phyloP scores from a whole-genome alignment of 352 stramenopile species.

The Phytophthora sp. region DNA sequence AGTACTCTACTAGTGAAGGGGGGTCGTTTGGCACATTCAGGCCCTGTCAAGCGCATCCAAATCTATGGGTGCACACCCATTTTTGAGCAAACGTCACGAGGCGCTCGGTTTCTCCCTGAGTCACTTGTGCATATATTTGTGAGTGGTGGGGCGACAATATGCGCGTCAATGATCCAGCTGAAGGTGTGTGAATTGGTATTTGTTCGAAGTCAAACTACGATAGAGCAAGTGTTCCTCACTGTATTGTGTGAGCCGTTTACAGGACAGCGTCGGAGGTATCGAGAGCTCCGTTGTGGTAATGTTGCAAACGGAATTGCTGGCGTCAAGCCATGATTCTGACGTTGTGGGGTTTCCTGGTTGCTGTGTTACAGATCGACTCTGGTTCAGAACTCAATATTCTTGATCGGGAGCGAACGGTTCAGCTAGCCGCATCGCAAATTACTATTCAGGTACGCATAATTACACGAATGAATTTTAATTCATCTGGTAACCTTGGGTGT shows the following conservation, averaged over 20 bases:
- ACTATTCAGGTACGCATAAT: slow-evolving; percentile 44
- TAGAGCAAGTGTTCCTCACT: background rate
- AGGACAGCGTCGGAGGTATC: slow-evolving; percentile 46
- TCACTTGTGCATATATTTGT: slow-evolving; percentile 69
- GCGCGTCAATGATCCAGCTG: slow-evolving; percentile 53
- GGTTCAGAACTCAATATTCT: slow-evolving; percentile 58
- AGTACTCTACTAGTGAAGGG: slow-evolving; percentile 68
- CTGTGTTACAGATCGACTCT: slow-evolving; percentile 45
- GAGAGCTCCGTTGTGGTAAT: slow-evolving; percentile 58
- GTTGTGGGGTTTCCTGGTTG: background rate
- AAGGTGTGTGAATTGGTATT: slow-evolving; percentile 40
- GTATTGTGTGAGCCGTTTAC: background rate
- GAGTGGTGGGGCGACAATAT: slow-evolving; percentile 69
- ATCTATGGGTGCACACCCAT: slow-evolving; percentile 84
- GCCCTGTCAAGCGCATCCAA: slow-evolving; percentile 62
- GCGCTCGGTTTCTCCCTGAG: slow-evolving; percentile 58
- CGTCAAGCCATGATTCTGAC: slow-evolving; percentile 8
- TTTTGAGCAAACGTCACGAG: slow-evolving; percentile 55
- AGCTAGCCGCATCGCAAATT: slow-evolving; percentile 49
- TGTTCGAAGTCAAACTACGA: background rate
- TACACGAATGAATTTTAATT: background rate
- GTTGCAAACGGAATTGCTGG: background rate
- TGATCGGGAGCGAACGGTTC: slow-evolving; percentile 33
- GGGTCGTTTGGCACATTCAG: slow-evolving; percentile 49
- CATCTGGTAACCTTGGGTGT: no score